A percentile compares a stretch with the other conserved stretches of the same genome.
phyloP scores from a whole-genome alignment of 768 basidiomycete genomes.

The Megacollybia marginata region DNA sequence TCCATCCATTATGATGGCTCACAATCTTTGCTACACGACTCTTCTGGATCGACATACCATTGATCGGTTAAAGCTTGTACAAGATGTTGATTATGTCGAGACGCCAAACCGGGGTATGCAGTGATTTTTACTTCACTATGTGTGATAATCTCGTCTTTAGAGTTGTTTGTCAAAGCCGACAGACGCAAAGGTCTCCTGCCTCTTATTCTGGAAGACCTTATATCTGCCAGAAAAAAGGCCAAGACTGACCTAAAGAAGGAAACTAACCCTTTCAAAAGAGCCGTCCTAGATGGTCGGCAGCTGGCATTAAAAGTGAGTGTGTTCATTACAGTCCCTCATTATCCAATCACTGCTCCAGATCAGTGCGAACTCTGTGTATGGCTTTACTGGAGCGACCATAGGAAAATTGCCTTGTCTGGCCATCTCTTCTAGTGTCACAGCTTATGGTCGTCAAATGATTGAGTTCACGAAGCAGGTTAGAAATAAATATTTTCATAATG shows the following conservation, averaged over 20 bases:
- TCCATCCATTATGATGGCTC: conserved; percentile 99
- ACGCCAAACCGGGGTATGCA: conserved; percentile 89
- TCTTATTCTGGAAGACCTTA: conserved; percentile 87
- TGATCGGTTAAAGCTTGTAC: conserved; percentile 67
- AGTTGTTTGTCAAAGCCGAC: conserved; percentile 71
- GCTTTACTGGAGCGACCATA: conserved; percentile 96
- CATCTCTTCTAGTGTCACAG: conserved; percentile 92
- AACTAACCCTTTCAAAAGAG: conserved; percentile 93
- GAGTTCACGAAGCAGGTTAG: conserved; percentile 86
- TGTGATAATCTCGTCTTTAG: conserved; percentile 30
- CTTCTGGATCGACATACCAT: conserved; percentile 77
- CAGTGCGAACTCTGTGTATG: conserved; percentile 98
- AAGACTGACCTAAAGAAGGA: conserved; percentile 96
- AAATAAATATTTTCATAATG: conserved; percentile 3
- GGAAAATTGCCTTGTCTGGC: conserved; percentile 94
- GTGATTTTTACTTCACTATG: neutral
- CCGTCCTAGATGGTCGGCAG: conserved; percentile 95
- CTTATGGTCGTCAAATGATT: conserved; percentile 99
- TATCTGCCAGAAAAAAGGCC: conserved; percentile 88
- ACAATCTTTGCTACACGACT: conserved; percentile 97
- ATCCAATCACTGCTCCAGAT: conserved; percentile 46
- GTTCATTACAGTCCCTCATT: neutral
- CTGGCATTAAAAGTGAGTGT: conserved; percentile 80
- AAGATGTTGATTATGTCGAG: conserved; percentile 85
- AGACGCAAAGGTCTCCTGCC: conserved; percentile 87